Base-by-base conservation (phyloP, 208 protist genomes). In the Strigomonas culicis region DNA sequence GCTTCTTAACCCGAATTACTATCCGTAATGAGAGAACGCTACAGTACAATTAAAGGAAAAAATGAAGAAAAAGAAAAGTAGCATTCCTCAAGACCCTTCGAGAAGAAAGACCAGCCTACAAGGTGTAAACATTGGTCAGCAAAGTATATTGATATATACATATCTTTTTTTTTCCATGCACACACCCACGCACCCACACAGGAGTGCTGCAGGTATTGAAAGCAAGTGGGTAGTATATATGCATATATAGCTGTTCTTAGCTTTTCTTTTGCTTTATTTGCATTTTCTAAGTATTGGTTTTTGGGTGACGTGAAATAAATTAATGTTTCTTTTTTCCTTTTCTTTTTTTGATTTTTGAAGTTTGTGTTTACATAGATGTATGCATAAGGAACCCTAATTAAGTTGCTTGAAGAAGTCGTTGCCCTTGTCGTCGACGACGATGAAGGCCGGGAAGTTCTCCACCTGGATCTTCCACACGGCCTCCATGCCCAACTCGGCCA, bases 341-440 rank as follows among this genome's bases (percentile, higher is more conserved):
- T 60, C 21, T 55, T 65, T 64, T n/a, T 43, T 36, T 19, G 6
- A 15, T 17, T 34, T 32, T 57, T 57, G 6, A 13, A 41, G 36
- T 13, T 17, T 41, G 15, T 13, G 8, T 22, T 56, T 25, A 39
- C 15, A 28, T 24, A 21, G 13, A 24, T 32, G 55, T 53, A 27
- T 22, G n/a, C 34, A 34, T 56, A 57, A 62, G 28, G 8, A 22
- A 39, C 22, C 19, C n/a, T 30, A 4, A 0, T 53, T 70, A 76
- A 89, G 78, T 62, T 95, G 86, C 6, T 70, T 53, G 79, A 97
- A 99, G 69, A 99, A 97, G 77, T 98, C 97, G 52, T 98, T 97
- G 31, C 97, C 98, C 73, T 99, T 99, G 82, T 99, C 94, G 73
- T 99, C 97, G 24, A 98, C 95, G 32, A 99, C 80, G 72, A 99